phyloP scores from a whole-genome alignment of 2,329 filamentous ascomycete genomes.

The Talaromyces sp. region DNA sequence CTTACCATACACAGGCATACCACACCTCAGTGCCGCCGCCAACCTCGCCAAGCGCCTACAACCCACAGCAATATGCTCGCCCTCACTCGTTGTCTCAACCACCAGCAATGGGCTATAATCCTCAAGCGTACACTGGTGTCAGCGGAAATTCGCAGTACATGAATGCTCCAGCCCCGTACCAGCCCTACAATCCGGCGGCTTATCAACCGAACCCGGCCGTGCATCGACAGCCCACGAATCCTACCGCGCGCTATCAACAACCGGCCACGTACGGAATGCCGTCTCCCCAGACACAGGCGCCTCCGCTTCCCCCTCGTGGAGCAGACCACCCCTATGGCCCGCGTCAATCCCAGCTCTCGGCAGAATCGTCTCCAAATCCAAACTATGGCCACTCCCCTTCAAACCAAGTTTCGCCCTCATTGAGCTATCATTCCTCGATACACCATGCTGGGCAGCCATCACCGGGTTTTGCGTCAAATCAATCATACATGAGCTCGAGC shows the following conservation, averaged over 20 bases:
- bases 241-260: slow-evolving; percentile 21
- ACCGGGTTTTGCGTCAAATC: slow-evolving; percentile 19
- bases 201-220: slow-evolving; percentile 36
- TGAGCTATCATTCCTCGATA: slow-evolving; percentile 22
- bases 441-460: slow-evolving; percentile 22
- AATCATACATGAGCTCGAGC: slow-evolving; percentile 13
- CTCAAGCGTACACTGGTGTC: slow-evolving; percentile 51
- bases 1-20: slow-evolving; percentile 48
- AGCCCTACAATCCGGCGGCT: slow-evolving; percentile 47
- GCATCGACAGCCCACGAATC: slow-evolving; percentile 24
- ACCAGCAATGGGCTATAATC: slow-evolving; percentile 58
- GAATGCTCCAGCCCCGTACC: slow-evolving; percentile 24
- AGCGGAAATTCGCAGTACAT: slow-evolving; percentile 21
- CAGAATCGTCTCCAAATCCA: slow-evolving; percentile 18
- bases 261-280: slow-evolving; percentile 27
- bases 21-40: slow-evolving; percentile 28
- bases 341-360: slow-evolving; percentile 23
- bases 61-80: slow-evolving; percentile 57
- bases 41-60: slow-evolving; percentile 48
- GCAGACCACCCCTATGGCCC: slow-evolving; percentile 33
- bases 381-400: slow-evolving; percentile 23
- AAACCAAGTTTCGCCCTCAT: slow-evolving; percentile 19
- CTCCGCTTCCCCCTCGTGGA: slow-evolving; percentile 34
- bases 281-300: slow-evolving; percentile 25
- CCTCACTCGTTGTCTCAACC: slow-evolving; percentile 41